Evolutionary conservation across 176 grass and related monocot species (phyloP).

Genomic region (Tuctoria greenei): DNA sequence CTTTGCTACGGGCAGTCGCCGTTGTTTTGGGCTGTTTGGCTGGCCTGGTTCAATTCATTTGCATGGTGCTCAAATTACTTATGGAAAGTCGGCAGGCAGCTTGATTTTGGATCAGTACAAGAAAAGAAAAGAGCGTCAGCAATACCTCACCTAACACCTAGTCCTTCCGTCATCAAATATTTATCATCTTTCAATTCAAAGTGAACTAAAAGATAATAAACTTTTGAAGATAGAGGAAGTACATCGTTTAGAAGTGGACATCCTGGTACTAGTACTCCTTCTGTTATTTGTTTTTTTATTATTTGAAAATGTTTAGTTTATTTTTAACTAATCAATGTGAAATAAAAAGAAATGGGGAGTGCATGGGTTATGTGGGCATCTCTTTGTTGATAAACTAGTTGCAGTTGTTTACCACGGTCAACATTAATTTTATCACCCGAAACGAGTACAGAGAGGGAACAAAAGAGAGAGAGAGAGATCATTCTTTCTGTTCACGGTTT

Average conservation of each 20-base stretch:
- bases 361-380: background rate
- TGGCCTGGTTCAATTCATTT: background rate
- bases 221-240: no score
- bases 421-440: conserved; percentile 9
- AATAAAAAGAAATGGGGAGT: background rate
- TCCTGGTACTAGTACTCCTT: no score
- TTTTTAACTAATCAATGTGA: no score
- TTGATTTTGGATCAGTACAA: background rate
- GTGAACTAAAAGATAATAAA: no score
- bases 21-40: background rate
- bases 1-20: background rate
- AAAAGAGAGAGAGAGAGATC: conserved; percentile 5
- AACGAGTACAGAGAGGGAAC: background rate
- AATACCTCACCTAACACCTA: no score
- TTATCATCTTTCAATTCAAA: no score
- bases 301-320: no score
- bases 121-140: background rate
- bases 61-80: background rate
- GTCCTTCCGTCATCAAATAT: no score
- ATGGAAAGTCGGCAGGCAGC: no score
- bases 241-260: no score
- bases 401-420: background rate
- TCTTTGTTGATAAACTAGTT: background rate
- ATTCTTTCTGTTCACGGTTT: conserved; percentile 70
- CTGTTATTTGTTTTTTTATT: no score